Evolutionary conservation across 352 stramenopile species (phyloP).

Genomic region (Aphanomyces euteiches): DNA sequence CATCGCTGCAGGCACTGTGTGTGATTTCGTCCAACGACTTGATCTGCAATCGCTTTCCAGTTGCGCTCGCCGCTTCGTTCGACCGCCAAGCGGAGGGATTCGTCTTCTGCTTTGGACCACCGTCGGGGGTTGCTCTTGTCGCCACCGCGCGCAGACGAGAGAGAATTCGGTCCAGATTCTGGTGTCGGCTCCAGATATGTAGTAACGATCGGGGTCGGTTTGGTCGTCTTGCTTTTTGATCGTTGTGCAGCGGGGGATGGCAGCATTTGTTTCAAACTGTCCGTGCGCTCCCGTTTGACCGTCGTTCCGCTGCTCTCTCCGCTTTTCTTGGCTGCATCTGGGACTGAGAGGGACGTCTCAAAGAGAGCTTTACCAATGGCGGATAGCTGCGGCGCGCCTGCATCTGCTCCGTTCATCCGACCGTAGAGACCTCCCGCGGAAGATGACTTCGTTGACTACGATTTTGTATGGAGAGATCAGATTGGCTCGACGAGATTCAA

Average conservation of each 20-base stretch:
- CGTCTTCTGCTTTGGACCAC: slow-evolving; percentile 84
- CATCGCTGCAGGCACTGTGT: slow-evolving; percentile 91
- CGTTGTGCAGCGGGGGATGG: slow-evolving; percentile 60
- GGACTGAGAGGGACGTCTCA: slow-evolving; percentile 64
- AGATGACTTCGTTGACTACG: slow-evolving; percentile 13
- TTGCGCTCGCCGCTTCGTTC: slow-evolving; percentile 83
- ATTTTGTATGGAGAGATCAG: slow-evolving; percentile 11
- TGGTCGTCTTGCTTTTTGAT: slow-evolving; percentile 38
- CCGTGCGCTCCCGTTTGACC: slow-evolving; percentile 74
- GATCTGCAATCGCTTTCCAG: slow-evolving; percentile 89
- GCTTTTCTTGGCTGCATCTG: slow-evolving; percentile 24
- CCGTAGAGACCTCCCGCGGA: slow-evolving; percentile 2
- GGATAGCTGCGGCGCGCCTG: slow-evolving; percentile 51
- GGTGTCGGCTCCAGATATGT: slow-evolving; percentile 27
- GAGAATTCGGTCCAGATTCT: neutral
- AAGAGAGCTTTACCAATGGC: slow-evolving; percentile 70
- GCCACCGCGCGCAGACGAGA: slow-evolving; percentile 54
- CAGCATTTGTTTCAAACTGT: slow-evolving; percentile 77
- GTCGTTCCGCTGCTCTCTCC: slow-evolving; percentile 10
- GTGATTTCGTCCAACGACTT: slow-evolving; percentile 88
- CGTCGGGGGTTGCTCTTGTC: slow-evolving; percentile 81
- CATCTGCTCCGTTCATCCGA: slow-evolving; percentile 4
- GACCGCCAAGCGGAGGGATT: slow-evolving; percentile 77
- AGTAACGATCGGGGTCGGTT: slow-evolving; percentile 29
- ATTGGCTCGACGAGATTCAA: slow-evolving; percentile 15